Evolutionary conservation across 2,329 filamentous ascomycete genomes (phyloP).

Genomic region (Colletotrichum spinosum): DNA sequence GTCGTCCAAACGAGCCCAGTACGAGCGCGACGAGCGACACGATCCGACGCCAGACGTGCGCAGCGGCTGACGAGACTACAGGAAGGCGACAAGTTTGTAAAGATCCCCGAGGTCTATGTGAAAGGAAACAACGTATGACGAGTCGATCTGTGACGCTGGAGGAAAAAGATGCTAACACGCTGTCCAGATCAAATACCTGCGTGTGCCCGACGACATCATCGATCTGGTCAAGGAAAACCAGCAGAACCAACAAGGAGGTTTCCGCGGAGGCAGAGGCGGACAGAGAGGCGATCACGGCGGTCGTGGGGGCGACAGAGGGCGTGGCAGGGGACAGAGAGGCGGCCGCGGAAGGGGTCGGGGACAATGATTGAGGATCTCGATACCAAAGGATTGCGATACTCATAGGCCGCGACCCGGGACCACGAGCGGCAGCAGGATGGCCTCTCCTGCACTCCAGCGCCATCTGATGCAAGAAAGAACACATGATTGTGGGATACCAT

Average conservation of each 20-base stretch:
- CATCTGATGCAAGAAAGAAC: too few species aligned
- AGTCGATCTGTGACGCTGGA: background rate
- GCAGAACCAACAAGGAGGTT: slow-evolving; percentile 72
- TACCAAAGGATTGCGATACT: slow-evolving; percentile 10
- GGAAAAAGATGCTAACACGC: slow-evolving; percentile 35
- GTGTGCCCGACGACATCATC: slow-evolving; percentile 96
- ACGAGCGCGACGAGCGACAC: slow-evolving; percentile 41
- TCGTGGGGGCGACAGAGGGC: slow-evolving; percentile 67
- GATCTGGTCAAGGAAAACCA: slow-evolving; percentile 95
- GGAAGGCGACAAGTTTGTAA: slow-evolving; percentile 94
- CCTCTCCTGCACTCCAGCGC: background rate
- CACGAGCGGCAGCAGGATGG: too few species aligned
- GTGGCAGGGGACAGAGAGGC: slow-evolving; percentile 56
- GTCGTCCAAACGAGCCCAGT: slow-evolving; percentile 95
- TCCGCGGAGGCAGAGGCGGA: slow-evolving; percentile 74
- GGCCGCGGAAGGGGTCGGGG: slow-evolving; percentile 35
- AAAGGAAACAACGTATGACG: slow-evolving; percentile 91
- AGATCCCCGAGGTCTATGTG: slow-evolving; percentile 93
- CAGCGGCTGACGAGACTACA: slow-evolving; percentile 48
- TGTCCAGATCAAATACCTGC: slow-evolving; percentile 95
- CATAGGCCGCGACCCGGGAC: background rate
- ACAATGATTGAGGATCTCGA: slow-evolving; percentile 12
- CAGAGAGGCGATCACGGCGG: slow-evolving; percentile 70
- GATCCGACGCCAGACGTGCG: background rate
- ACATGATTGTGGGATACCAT: too few species aligned